phyloP scores from a whole-genome alignment of 2,329 filamentous ascomycete genomes.

The Raffaelea arxii region DNA sequence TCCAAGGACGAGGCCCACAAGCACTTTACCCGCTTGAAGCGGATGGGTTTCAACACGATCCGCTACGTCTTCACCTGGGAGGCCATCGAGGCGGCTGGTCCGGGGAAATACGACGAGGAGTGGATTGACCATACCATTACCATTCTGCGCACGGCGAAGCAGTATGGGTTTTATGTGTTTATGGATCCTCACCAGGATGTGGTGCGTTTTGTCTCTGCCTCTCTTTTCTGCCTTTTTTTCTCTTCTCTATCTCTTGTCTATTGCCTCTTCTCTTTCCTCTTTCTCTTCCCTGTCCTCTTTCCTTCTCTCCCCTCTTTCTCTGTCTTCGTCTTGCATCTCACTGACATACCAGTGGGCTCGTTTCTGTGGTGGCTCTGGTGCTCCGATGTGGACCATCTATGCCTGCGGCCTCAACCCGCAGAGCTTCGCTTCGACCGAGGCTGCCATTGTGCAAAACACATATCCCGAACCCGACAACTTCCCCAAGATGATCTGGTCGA shows the following conservation, averaged over 20 bases:
- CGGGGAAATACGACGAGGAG: constrained; percentile 85
- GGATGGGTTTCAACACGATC: constrained; percentile 92
- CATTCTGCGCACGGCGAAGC: constrained; percentile 71
- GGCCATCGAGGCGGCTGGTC: constrained; percentile 87
- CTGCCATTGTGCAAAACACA: constrained; percentile 89
- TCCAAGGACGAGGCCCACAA: constrained; percentile 68
- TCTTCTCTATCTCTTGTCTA: neutral
- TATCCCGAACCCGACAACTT: constrained; percentile 77
- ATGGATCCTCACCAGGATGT: constrained; percentile 99
- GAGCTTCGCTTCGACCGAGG: constrained; percentile 77
- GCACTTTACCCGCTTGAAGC: constrained; percentile 78
- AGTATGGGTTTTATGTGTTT: constrained; percentile 91
- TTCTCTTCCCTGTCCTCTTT: neutral
- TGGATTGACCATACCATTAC: constrained; percentile 89
- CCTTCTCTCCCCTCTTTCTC: neutral
- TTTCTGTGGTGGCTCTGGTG: constrained; percentile 87
- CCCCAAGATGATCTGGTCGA: constrained; percentile 99
- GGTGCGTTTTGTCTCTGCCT: constrained; percentile 36
- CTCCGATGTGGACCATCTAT: constrained; percentile 96
- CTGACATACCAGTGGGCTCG: constrained; percentile 64
- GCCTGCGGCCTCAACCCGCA: constrained; percentile 84
- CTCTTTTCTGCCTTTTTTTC: neutral
- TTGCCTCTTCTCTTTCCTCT: neutral
- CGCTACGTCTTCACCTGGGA: constrained; percentile 98
- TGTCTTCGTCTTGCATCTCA: neutral